Conservation (phyloP, 1,284 basidiomycete species). For the Chalciporus sp. region DNA sequence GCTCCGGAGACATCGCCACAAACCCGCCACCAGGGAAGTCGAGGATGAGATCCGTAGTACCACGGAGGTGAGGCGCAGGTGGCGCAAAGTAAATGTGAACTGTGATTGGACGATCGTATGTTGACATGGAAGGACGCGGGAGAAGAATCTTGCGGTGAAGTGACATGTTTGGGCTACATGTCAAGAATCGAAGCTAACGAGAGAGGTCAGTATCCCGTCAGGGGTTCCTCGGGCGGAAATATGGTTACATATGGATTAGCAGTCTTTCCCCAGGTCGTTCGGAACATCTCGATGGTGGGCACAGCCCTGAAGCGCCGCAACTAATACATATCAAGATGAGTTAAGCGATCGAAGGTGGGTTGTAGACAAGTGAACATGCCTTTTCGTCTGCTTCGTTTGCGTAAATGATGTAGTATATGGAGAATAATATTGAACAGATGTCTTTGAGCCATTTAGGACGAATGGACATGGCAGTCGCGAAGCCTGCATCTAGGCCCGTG, state of each 20-base stretch:
- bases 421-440: conserved; percentile 82
- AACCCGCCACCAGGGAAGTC: conserved; percentile 97
- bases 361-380: conserved; percentile 44
- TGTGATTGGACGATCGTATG: conserved; percentile 80
- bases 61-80: conserved; percentile 65
- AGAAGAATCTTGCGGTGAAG: conserved; percentile 80
- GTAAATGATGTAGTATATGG: conserved; percentile 91
- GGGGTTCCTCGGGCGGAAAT: conserved; percentile 16
- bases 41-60: conserved; percentile 79
- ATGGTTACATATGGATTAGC: conserved; percentile 80
- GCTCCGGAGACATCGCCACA: conserved; percentile 92
- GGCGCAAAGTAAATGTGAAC: conserved; percentile 85
- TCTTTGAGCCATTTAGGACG: conserved; percentile 93
- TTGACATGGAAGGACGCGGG: conserved; percentile 76
- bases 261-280: conserved; percentile 96
- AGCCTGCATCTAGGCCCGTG: conserved; percentile 95
- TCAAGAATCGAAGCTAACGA: conserved; percentile 68
- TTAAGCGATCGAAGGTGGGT: not conserved
- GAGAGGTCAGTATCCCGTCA: conserved; percentile 10
- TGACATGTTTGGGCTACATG: conserved; percentile 60
- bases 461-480: conserved; percentile 93
- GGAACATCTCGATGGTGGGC: conserved; percentile 94
- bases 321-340: conserved; percentile 44
- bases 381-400: conserved; percentile 94
- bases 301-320: conserved; percentile 89